Evolutionary conservation across 768 basidiomycete genomes (phyloP).

Genomic region (Boletus rubescentipes): DNA sequence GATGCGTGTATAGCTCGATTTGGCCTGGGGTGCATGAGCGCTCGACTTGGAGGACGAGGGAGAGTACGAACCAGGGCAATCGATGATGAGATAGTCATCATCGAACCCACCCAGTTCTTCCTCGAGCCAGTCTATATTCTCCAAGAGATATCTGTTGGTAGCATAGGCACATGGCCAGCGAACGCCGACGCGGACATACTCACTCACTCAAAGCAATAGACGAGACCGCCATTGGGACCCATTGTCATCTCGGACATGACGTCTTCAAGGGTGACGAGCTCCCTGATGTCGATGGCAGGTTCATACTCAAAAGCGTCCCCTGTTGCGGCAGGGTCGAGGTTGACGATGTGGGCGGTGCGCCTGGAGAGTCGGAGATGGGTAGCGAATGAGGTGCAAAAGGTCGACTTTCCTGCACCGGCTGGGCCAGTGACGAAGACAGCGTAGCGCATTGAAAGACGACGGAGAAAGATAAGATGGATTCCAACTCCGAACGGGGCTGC

Average conservation of each 20-base stretch:
- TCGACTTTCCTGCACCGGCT: conserved; percentile 97
- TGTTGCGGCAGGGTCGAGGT: conserved; percentile 93
- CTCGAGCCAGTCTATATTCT: conserved; percentile 98
- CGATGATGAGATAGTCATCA: conserved; percentile 92
- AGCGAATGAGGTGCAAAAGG: conserved; percentile 84
- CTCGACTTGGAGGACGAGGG: not conserved
- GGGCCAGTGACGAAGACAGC: conserved; percentile 92
- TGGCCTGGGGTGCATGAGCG: conserved; percentile 58
- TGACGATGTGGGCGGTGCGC: conserved; percentile 88
- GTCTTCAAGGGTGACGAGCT: conserved; percentile 89
- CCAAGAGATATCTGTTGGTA: conserved; percentile 75
- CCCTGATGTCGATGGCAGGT: conserved; percentile 90
- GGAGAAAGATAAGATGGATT: conserved; percentile 21
- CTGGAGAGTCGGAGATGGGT: conserved; percentile 84
- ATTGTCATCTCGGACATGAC: conserved; percentile 94
- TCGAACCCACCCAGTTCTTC: conserved; percentile 94
- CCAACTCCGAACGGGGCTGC: conserved; percentile 28
- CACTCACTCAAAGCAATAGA: conserved; percentile 99
- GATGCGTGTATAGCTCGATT: conserved; percentile 98
- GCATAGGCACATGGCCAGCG: not conserved
- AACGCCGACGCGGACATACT: conserved; percentile 35
- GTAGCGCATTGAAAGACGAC: conserved; percentile 67
- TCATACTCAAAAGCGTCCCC: conserved; percentile 87
- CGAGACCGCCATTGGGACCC: conserved; percentile 95
- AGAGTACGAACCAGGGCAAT: conserved; percentile 74